Evolutionary conservation across 2,329 filamentous ascomycete species (phyloP).

Genomic region (Mycosphaerelloides madeirae): DNA sequence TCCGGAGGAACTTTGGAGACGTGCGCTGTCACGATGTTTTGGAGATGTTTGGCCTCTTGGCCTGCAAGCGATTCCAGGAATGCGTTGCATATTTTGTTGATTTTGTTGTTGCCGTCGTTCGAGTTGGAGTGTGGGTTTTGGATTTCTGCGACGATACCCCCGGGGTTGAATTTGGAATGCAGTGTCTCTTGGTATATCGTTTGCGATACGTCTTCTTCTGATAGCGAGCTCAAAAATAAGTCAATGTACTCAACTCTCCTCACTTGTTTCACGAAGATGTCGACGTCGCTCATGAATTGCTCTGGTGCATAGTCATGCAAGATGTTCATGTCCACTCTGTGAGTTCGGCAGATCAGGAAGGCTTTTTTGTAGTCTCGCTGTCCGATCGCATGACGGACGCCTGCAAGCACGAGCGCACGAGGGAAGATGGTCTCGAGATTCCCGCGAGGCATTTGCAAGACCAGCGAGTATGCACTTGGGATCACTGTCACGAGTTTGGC

Average conservation of each 20-base stretch:
- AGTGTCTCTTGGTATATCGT: slow-evolving; percentile 91
- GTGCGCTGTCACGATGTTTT: slow-evolving; percentile 90
- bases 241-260: slow-evolving; percentile 79
- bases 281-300: slow-evolving; percentile 74
- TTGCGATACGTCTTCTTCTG: slow-evolving; percentile 83
- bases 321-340: slow-evolving; percentile 97
- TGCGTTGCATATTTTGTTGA: slow-evolving; percentile 84
- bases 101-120: slow-evolving; percentile 50
- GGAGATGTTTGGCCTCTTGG: slow-evolving; percentile 62
- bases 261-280: slow-evolving; percentile 77
- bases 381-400: slow-evolving; percentile 77
- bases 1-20: slow-evolving; percentile 92
- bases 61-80: slow-evolving; percentile 65
- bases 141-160: slow-evolving; percentile 16
- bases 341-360: slow-evolving; percentile 82
- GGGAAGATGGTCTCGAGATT: slow-evolving; percentile 95
- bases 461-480: slow-evolving; percentile 77
- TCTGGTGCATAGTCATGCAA: slow-evolving; percentile 86
- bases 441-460: slow-evolving; percentile 91
- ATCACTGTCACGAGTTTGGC: slow-evolving; percentile 83
- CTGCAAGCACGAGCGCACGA: slow-evolving; percentile 83
- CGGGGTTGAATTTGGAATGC: slow-evolving; percentile 35
- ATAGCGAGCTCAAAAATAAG: slow-evolving; percentile 61
- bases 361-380: slow-evolving; percentile 75
- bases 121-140: background rate